Conservation (phyloP, 805 yeast genomes). For the Wickerhamomyces hampshirensis region DNA sequence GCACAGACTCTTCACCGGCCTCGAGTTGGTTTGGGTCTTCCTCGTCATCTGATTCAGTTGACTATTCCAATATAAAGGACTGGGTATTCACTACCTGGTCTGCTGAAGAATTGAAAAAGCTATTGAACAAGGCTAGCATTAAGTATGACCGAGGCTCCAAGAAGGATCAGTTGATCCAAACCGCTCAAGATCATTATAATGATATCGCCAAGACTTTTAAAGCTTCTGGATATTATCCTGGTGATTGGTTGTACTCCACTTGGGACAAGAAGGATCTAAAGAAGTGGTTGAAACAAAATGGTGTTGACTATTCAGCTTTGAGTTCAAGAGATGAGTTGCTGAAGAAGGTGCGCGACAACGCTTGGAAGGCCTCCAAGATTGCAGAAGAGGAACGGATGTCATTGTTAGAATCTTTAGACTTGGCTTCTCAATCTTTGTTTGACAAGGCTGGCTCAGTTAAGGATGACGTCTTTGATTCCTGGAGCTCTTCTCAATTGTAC, state of each 20-base stretch:
- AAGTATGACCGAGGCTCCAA: slow-evolving; percentile 25
- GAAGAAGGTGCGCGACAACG: slow-evolving; percentile 38
- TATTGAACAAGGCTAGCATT: slow-evolving; percentile 30
- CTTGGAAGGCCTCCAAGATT: slow-evolving; percentile 38
- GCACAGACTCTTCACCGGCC: neutral
- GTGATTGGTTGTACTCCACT: slow-evolving; percentile 45
- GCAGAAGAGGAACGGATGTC: slow-evolving; percentile 34
- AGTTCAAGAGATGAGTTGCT: slow-evolving; percentile 44
- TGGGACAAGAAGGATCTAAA: slow-evolving; percentile 50
- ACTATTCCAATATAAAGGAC: slow-evolving; percentile 23
- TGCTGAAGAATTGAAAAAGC: slow-evolving; percentile 26
- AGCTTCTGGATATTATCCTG: slow-evolving; percentile 42
- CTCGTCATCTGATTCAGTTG: slow-evolving; percentile 7
- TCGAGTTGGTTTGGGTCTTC: neutral
- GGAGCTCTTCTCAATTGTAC: slow-evolving; percentile 50
- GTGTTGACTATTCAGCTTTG: slow-evolving; percentile 31
- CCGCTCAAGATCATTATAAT: slow-evolving; percentile 38
- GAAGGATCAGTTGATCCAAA: slow-evolving; percentile 36
- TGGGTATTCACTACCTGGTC: slow-evolving; percentile 52
- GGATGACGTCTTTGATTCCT: slow-evolving; percentile 41
- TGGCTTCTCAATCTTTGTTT: slow-evolving; percentile 31
- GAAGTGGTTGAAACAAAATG: slow-evolving; percentile 44
- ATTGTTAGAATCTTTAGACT: slow-evolving; percentile 36
- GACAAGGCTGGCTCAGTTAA: slow-evolving; percentile 37
- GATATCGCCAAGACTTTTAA: slow-evolving; percentile 32